phyloP scores from a whole-genome alignment of 495 filamentous ascomycete genomes.

The Xylaria bambusicola region DNA sequence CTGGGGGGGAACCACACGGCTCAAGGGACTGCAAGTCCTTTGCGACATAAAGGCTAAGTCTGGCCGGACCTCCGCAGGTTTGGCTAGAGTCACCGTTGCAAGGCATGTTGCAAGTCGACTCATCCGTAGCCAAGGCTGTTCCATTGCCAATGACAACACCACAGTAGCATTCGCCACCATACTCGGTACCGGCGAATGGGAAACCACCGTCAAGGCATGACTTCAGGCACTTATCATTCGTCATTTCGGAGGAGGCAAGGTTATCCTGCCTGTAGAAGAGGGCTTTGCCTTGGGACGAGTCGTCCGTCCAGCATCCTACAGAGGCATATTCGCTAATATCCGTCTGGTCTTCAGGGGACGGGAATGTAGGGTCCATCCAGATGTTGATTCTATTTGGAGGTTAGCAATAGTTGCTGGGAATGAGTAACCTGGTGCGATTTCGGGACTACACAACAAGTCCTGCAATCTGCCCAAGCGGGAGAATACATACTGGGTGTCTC shows the following conservation, averaged over 20 bases:
- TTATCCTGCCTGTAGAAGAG: slow-evolving; percentile 49
- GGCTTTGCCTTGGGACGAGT: slow-evolving; percentile 47
- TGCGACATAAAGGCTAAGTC: slow-evolving; percentile 50
- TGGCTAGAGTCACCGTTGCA: slow-evolving; percentile 51
- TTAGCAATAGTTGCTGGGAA: too few species aligned
- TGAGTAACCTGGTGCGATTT: too few species aligned
- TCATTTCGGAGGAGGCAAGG: slow-evolving; percentile 38
- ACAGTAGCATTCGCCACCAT: slow-evolving; percentile 46
- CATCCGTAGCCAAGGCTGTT: slow-evolving; percentile 37
- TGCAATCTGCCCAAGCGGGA: too few species aligned
- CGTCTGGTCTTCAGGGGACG: slow-evolving; percentile 37
- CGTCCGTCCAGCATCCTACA: slow-evolving; percentile 61
- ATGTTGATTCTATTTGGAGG: too few species aligned
- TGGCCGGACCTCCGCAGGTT: slow-evolving; percentile 47
- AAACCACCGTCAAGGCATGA: slow-evolving; percentile 50
- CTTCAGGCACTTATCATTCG: slow-evolving; percentile 47
- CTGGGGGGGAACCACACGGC: slow-evolving; percentile 44
- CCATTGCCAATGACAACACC: slow-evolving; percentile 51
- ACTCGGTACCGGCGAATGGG: slow-evolving; percentile 56
- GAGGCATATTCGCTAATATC: slow-evolving; percentile 45
- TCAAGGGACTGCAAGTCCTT: slow-evolving; percentile 44
- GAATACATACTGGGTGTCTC: slow-evolving; percentile 41
- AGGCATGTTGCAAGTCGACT: slow-evolving; percentile 41
- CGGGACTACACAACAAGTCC: too few species aligned
- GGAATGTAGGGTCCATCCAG: slow-evolving; percentile 56